Base-by-base conservation (phyloP, 1,284 basidiomycete genomes). In the Entoloma clypeatum region DNA sequence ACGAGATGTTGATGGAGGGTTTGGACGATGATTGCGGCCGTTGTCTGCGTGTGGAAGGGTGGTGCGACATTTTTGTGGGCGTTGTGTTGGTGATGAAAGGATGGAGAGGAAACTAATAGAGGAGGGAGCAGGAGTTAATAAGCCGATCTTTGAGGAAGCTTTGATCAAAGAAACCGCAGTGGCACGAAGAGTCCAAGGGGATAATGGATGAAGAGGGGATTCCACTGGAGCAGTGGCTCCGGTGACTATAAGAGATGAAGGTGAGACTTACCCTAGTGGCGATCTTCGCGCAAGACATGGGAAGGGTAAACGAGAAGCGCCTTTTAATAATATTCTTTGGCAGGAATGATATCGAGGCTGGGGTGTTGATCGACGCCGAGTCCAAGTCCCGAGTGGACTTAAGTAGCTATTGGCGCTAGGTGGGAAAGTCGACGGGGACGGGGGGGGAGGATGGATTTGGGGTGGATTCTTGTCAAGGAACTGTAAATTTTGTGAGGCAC, bases 251-350 rank as follows among this genome's bases (percentile, higher is more conserved):
- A n/a, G n/a, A 44, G 22, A 25, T 36, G 43, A 39, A 31, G 33
- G 42, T 17, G 6, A 18, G 27, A 54, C 62, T 58, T 45, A 64
- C 63, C 57, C 56, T 59, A 48, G 52, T 51, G 51, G 56, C 48
- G 43, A 59, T 46, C 39, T 60, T 59, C 55, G 58, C 59, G 50
- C 54, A 61, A 55, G 54, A 58, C 59, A 63, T 64, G 45, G 49
- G 51, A 39, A 43, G 44, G 41, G 46, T 43, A 45, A 41, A 34
- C 33, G 27, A 5, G 35, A 10, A 6, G 32, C 44, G 39, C 32
- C 43, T 49, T 45, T 48, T 39, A 38, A 29, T 26, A 13, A 23
- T 32, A 35, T 43, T 37, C 46, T 49, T 49, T 46, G 51, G 47
- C 46, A 51, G 36, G 18, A 39, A 45, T 42, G n/a, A n/a, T n/a